These are phyloP conservation scores for Boletellus sp. DNA, from an alignment of 768 basidiomycete genomes.

Conservation along the genomic window DNA sequence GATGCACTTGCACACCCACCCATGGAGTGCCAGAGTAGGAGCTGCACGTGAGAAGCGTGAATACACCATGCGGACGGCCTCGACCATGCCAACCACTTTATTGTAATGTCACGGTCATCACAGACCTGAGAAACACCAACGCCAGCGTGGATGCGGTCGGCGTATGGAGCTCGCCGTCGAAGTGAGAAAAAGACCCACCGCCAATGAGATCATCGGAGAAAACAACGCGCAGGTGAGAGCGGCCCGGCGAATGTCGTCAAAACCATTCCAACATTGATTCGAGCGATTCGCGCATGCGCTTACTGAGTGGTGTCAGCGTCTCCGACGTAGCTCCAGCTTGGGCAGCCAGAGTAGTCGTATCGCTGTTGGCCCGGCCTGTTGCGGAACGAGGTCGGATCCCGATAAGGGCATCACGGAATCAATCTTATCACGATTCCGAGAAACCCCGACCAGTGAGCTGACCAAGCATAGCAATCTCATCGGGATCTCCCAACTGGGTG, in stretches of 20 bases:
- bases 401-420: too few species aligned
- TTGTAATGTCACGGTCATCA: conserved; percentile 20
- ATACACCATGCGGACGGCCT: conserved; percentile 13
- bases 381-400: background rate
- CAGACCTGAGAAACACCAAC: conserved; percentile 30
- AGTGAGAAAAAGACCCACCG: conserved; percentile 2
- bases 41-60: too few species aligned
- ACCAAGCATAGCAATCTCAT: too few species aligned
- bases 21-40: too few species aligned
- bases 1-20: conserved; percentile 15
- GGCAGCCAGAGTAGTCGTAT: too few species aligned
- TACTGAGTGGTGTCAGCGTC: too few species aligned
- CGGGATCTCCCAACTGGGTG: too few species aligned
- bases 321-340: too few species aligned
- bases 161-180: background rate
- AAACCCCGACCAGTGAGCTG: conserved; percentile 1
- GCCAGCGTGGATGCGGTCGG: conserved; percentile 27
- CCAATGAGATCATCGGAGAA: conserved; percentile 13
- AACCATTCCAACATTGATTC: conserved; percentile 6
- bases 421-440: background rate
- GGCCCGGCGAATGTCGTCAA: too few species aligned
- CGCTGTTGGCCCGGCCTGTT: background rate
- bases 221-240: conserved; percentile 17
- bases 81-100: conserved; percentile 20
- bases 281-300: conserved; percentile 8